A percentile compares a stretch with the other conserved stretches of the same genome.
Conservation (phyloP, 2,329 filamentous ascomycete genomes). For the Arthrobotrys sinensis region DNA sequence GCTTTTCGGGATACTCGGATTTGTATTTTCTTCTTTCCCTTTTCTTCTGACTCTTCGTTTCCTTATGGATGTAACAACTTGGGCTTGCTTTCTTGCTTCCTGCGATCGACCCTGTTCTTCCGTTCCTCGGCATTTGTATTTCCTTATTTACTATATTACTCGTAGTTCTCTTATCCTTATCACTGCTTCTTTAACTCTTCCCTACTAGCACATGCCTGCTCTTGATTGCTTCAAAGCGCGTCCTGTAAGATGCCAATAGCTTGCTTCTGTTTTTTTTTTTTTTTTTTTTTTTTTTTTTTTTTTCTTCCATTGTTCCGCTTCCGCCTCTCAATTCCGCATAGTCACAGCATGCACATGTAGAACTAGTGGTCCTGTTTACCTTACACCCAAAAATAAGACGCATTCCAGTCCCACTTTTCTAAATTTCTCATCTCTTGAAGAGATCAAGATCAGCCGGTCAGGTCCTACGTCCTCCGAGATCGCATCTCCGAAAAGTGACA, state of each 20-base stretch:
- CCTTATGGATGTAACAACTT: conserved; percentile 17
- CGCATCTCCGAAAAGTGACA: conserved; percentile 21
- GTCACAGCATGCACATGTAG: conserved; percentile 34
- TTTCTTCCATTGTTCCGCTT: not conserved
- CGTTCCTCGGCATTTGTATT: conserved; percentile 12
- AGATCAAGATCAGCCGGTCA: not conserved
- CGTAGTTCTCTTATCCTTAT: conserved; percentile 22
- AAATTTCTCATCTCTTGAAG: not conserved
- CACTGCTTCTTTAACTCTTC: not conserved
- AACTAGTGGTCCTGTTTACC: conserved; percentile 31
- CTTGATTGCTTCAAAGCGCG: not conserved
- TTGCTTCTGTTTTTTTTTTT: not conserved
- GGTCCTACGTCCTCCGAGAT: conserved; percentile 37
- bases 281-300: not conserved
- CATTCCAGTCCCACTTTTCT: not conserved
- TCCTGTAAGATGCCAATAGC: conserved; percentile 24
- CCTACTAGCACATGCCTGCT: not conserved
- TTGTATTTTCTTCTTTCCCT: conserved; percentile 41
- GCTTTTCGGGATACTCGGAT: conserved; percentile 38
- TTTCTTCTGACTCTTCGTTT: conserved; percentile 46
- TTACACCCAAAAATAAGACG: conserved; percentile 7
- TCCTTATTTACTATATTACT: not conserved
- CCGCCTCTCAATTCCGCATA: conserved; percentile 7
- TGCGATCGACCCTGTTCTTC: not conserved
- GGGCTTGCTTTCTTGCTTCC: conserved; percentile 6